These are phyloP conservation scores for Panus rudis DNA, from an alignment of 768 basidiomycete genomes.

Conservation along the genomic window DNA sequence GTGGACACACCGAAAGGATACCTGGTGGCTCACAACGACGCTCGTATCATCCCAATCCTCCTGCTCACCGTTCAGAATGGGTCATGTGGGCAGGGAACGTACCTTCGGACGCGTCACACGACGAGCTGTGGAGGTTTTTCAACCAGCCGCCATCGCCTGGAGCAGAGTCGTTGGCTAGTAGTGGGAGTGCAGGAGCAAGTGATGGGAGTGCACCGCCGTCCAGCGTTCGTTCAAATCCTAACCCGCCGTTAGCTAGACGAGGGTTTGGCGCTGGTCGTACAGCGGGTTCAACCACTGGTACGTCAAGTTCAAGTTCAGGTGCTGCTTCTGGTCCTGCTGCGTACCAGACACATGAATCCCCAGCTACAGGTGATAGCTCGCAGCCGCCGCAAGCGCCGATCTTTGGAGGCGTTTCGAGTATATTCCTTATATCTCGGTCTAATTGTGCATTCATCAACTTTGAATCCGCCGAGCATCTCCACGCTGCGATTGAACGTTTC, in stretches of 20 bases:
- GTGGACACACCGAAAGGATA: not conserved
- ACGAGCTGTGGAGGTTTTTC: slow-evolving; percentile 86
- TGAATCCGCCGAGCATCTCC: slow-evolving; percentile 51
- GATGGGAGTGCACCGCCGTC: not conserved
- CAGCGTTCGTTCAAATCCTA: not conserved
- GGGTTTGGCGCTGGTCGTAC: not conserved
- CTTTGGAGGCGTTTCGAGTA: slow-evolving; percentile 61
- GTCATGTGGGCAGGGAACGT: slow-evolving; percentile 98
- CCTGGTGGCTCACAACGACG: slow-evolving; percentile 35
- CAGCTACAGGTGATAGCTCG: not conserved
- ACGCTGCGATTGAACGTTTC: slow-evolving; percentile 62
- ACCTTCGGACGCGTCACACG: slow-evolving; percentile 71
- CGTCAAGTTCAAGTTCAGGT: not conserved
- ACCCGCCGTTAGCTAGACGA: too few species aligned
- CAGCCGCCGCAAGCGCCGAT: slow-evolving; percentile 3
- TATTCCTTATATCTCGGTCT: slow-evolving; percentile 93
- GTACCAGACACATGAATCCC: not conserved
- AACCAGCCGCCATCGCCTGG: slow-evolving; percentile 27
- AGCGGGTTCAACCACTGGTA: not conserved
- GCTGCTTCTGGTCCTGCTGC: not conserved
- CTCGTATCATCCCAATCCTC: slow-evolving; percentile 64
- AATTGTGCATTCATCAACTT: slow-evolving; percentile 95
- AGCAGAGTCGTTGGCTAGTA: slow-evolving; percentile 1
- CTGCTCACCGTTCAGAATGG: slow-evolving; percentile 77
- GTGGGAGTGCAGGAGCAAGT: not conserved